Conservation (phyloP, 2,329 filamentous ascomycete species). For the Chaetomiaceae sp. region DNA sequence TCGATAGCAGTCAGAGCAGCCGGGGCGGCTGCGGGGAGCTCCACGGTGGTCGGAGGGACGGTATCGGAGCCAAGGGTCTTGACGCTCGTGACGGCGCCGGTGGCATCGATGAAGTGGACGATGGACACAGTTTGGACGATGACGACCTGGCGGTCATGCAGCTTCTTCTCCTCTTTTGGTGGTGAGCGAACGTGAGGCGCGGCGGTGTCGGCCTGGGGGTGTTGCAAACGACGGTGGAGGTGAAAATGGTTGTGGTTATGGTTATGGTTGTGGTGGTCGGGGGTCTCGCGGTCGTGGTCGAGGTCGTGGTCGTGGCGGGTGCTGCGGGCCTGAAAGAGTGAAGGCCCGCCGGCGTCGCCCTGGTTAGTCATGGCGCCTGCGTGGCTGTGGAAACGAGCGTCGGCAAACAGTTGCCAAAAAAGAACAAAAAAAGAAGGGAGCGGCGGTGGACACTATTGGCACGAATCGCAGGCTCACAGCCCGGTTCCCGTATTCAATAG, state of each 20-base stretch:
- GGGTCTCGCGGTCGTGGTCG: too few relatives aligned
- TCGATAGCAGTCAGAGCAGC: slow-evolving; percentile 34
- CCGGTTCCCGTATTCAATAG: slow-evolving; percentile 24
- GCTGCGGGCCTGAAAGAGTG: slow-evolving; percentile 44
- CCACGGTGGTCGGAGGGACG: slow-evolving; percentile 33
- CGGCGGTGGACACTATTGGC: slow-evolving; percentile 10
- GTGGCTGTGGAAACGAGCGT: slow-evolving; percentile 29
- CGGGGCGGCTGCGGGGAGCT: slow-evolving; percentile 35
- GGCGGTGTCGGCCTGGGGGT: slow-evolving; percentile 17
- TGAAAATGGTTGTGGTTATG: slow-evolving; percentile 31
- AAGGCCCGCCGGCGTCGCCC: slow-evolving; percentile 37
- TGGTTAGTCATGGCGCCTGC: slow-evolving; percentile 41
- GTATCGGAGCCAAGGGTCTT: slow-evolving; percentile 39
- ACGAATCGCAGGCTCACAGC: slow-evolving; percentile 5
- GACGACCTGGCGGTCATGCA: slow-evolving; percentile 34
- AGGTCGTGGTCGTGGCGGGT: slow-evolving; percentile 27
- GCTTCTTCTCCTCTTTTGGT: slow-evolving; percentile 21
- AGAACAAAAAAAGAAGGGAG: background rate
- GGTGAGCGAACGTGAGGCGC: slow-evolving; percentile 28
- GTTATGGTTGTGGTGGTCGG: slow-evolving; percentile 8
- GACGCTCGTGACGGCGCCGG: slow-evolving; percentile 41
- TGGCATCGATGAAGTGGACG: slow-evolving; percentile 47
- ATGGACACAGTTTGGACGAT: slow-evolving; percentile 53
- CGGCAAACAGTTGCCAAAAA: background rate
- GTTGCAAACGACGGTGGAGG: slow-evolving; percentile 16